Evolutionary conservation across 176 grass and related monocot species (phyloP).

Genomic region (Carex kokanica): DNA sequence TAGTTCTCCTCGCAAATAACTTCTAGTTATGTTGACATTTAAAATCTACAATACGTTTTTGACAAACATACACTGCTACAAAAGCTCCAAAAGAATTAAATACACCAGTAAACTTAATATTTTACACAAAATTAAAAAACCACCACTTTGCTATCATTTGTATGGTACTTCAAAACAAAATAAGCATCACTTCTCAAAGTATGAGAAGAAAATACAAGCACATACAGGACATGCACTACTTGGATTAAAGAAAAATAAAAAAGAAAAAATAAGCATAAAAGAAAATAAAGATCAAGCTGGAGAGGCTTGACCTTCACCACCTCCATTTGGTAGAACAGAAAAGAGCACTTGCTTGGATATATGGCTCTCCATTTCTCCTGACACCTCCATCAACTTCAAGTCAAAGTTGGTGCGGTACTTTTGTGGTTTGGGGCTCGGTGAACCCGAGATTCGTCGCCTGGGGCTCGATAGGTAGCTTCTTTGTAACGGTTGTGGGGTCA

Average conservation of each 20-base stretch:
- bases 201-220: slow-evolving; percentile 20
- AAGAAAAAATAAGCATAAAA: not conserved
- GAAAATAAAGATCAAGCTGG: slow-evolving; percentile 27
- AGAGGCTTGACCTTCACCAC: slow-evolving; percentile 52
- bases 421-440: slow-evolving; percentile 56
- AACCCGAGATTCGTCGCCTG: slow-evolving; percentile 70
- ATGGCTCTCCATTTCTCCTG: slow-evolving; percentile 76
- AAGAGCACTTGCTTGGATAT: slow-evolving; percentile 77
- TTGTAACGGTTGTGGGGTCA: slow-evolving; percentile 37
- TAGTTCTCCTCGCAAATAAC: too few relatives aligned
- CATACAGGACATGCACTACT: not conserved
- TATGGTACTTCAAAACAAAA: slow-evolving; percentile 2
- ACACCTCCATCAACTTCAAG: slow-evolving; percentile 60
- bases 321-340: slow-evolving; percentile 59
- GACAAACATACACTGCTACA: not conserved
- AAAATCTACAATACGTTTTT: not conserved
- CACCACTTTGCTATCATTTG: not conserved
- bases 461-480: slow-evolving; percentile 65
- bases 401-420: slow-evolving; percentile 73
- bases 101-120: not conserved
- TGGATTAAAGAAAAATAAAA: not conserved
- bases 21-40: not conserved
- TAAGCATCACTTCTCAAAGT: slow-evolving; percentile 20
- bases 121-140: not conserved
- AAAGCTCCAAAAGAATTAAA: not conserved